phyloP scores from a whole-genome alignment of 1,139 yeast species.

The Geotrichum restrictum region DNA sequence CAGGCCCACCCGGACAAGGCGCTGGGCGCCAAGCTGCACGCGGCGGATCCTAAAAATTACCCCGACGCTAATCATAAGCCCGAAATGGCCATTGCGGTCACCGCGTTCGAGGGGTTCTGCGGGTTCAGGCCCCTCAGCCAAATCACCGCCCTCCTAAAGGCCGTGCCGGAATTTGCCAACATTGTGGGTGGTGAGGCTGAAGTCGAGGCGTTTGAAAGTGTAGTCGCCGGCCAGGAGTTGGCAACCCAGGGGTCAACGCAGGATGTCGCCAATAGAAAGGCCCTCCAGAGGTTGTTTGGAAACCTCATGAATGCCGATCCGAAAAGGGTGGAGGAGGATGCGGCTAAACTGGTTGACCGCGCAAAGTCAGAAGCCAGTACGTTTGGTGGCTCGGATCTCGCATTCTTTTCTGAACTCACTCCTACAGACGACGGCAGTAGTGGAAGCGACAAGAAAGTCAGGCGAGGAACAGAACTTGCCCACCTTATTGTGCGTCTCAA shows the following conservation, averaged over 20 bases:
- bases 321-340: constrained; percentile 49
- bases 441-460: neutral
- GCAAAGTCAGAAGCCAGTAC: constrained; percentile 43
- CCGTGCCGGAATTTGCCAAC: constrained; percentile 69
- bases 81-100: constrained; percentile 97
- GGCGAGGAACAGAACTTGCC: constrained; percentile 52
- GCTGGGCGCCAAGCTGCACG: constrained; percentile 71
- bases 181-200: constrained; percentile 60
- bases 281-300: constrained; percentile 71
- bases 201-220: constrained; percentile 50
- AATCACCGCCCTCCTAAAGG: constrained; percentile 60
- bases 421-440: too few species aligned
- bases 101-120: constrained; percentile 94
- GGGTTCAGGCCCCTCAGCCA: constrained; percentile 91
- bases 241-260: constrained; percentile 47
- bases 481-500: constrained; percentile 70
- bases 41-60: constrained; percentile 82
- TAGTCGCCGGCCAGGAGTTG: constrained; percentile 42
- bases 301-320: constrained; percentile 78
- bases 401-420: neutral
- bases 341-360: constrained; percentile 59
- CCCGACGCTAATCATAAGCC: constrained; percentile 99
- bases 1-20: constrained; percentile 97
- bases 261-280: constrained; percentile 48
- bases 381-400: constrained; percentile 34